phyloP scores from a whole-genome alignment of 2,329 filamentous ascomycete genomes.

The Rosellinia necatrix region DNA sequence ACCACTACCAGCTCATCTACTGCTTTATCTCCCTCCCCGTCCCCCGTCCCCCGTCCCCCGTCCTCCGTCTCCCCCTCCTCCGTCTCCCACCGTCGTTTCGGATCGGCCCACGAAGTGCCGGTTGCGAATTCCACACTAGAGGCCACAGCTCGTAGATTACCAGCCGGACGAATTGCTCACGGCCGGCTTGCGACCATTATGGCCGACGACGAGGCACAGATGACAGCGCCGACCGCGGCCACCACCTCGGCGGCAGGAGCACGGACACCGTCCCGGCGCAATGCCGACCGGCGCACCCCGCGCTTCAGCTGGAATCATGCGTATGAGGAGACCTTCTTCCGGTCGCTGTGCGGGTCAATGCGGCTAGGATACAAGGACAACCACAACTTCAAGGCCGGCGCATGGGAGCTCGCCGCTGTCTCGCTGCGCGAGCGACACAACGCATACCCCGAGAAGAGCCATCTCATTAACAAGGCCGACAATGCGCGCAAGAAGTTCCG shows the following conservation, averaged over 20 bases:
- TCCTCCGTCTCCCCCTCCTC: no score
- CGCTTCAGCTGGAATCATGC: constrained; percentile 64
- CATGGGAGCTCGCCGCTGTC: constrained; percentile 61
- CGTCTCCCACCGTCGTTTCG: no score
- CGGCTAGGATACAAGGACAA: constrained; percentile 59
- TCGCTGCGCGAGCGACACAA: constrained; percentile 60
- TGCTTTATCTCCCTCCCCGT: no score
- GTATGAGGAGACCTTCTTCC: constrained; percentile 65
- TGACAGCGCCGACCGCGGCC: constrained; percentile 25
- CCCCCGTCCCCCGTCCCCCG: no score
- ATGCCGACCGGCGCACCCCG: constrained; percentile 45
- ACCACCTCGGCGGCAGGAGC: constrained; percentile 20
- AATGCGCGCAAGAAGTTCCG: constrained; percentile 67
- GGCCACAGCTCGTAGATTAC: no score
- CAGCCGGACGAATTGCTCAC: neutral
- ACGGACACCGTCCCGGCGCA: constrained; percentile 36
- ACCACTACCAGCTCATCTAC: no score
- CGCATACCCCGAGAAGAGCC: constrained; percentile 63
- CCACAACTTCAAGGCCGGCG: constrained; percentile 65
- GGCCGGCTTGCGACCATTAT: constrained; percentile 26
- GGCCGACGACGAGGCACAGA: constrained; percentile 39
- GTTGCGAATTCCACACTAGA: no score
- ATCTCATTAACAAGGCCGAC: constrained; percentile 67
- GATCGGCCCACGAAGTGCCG: no score
- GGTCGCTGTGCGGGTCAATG: constrained; percentile 64